phyloP scores from a whole-genome alignment of 805 yeast species.

The Ogataea nakhonphanomensis region DNA sequence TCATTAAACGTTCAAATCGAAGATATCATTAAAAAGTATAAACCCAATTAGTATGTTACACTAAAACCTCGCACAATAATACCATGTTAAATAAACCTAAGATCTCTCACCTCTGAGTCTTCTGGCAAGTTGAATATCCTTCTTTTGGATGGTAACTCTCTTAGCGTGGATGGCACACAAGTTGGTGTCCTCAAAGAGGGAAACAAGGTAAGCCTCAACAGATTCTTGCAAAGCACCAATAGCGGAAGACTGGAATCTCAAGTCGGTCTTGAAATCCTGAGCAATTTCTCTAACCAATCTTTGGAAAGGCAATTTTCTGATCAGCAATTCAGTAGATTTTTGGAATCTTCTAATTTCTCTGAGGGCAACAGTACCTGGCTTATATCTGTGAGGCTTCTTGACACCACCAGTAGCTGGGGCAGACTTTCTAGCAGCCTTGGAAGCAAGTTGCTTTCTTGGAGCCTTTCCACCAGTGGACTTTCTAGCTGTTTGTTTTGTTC shows the following conservation, averaged over 20 bases:
- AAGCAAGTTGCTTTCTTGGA: constrained; percentile 90
- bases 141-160: constrained; percentile 98
- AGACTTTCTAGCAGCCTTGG: constrained; percentile 90
- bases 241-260: constrained; percentile 97
- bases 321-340: constrained; percentile 89
- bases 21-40: constrained; percentile 17
- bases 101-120: constrained; percentile 97
- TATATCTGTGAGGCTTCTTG: constrained; percentile 92
- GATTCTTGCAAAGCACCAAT: constrained; percentile 98
- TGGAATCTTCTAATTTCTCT: constrained; percentile 98
- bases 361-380: constrained; percentile 96
- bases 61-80: constrained; percentile 12
- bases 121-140: constrained; percentile 96
- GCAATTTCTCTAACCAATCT: constrained; percentile 96
- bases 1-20: constrained; percentile 13
- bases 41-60: constrained; percentile 15
- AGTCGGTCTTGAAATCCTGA: constrained; percentile 87
- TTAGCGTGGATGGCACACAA: constrained; percentile 98
- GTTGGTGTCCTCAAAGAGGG: constrained; percentile 96
- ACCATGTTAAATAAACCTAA: constrained; percentile 33
- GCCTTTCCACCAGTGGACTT: constrained; percentile 95
- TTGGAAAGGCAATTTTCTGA: constrained; percentile 96
- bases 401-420: constrained; percentile 93
- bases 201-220: constrained; percentile 95
- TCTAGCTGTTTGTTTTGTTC: constrained; percentile 94